Base-by-base conservation (phyloP, 345 rosid genomes). In the Cochlearia excelsa region DNA sequence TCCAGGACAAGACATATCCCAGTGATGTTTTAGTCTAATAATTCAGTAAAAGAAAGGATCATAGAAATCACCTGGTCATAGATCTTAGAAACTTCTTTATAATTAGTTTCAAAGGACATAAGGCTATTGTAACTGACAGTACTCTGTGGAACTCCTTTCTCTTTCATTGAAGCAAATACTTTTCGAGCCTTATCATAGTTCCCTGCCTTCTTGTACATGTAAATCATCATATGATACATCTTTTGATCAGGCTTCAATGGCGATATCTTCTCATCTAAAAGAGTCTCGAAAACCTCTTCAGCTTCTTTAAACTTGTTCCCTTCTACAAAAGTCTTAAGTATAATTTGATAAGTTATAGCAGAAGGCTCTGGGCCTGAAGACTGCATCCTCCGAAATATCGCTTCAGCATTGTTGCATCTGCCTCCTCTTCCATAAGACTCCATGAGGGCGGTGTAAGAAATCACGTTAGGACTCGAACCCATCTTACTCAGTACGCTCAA, bases 141-240 rank as follows among this genome's bases (percentile, higher is more conserved):
- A 46, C 89, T 78, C 58, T 78, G 91, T 57, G 77, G 76, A 42
- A 93, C 75, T 67, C 94, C 83, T 61, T 78, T 77, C 74, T 79
- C 82, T 26, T 83, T 64, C 99, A 93, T 93, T 61, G 85, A 51
- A 26, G 79, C 63, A 81, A 89, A 87, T 44, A 84, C 33, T 69
- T 74, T 82, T 43, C 91, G 83, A 73, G 99, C 99, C 70, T 89
- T 87, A 30, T 78, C 91, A 68, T 88, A 84, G 65, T 69, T 75
- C 50, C 95, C 95, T 55, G 95, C 84, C 70, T 87, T 93, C 82
- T 82, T 93, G 71, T 86, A 65, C 91, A 93, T 82, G 68, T 85
- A 85, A 46, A 93, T 93, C 94, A 93, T 88, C 91, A 85, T 78
- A 75, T 93, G 95, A 76, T 83, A 93, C 97, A 89, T 83, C 76